Evolutionary conservation across 331 rosid species (phyloP).

Genomic region (Telfairia occidentalis): DNA sequence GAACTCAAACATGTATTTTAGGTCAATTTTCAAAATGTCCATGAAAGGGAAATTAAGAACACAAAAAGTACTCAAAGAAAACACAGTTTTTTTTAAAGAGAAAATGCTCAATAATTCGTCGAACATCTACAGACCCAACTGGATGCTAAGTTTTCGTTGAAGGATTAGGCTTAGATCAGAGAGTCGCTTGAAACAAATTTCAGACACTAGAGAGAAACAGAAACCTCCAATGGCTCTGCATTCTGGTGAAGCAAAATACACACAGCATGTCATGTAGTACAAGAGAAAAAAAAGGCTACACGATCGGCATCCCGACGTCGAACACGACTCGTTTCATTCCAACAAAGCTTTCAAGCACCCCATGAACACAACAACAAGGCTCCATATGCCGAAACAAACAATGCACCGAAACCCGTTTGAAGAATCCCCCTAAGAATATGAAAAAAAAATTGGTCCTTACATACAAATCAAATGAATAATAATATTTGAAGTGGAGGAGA

Average conservation of each 20-base stretch:
- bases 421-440: not conserved
- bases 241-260: not conserved
- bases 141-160: not conserved
- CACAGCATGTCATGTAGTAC: not conserved
- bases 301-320: not conserved
- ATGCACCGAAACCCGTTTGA: not conserved
- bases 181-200: not conserved
- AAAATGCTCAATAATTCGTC: not conserved
- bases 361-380: not conserved
- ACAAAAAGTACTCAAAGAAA: too few species aligned
- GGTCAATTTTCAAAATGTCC: too few species aligned
- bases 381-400: constrained; percentile 1
- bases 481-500: not conserved
- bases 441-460: not conserved
- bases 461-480: constrained; percentile 12
- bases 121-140: not conserved
- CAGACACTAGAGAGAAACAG: not conserved
- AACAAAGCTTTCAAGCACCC: constrained; percentile 2
- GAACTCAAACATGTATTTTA: too few species aligned
- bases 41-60: too few species aligned
- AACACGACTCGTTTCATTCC: not conserved
- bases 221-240: not conserved
- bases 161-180: not conserved
- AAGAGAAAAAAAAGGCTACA: not conserved
- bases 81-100: too few species aligned